Base-by-base conservation (phyloP, 2,329 filamentous ascomycete genomes). In the Cladorrhinum sp. region DNA sequence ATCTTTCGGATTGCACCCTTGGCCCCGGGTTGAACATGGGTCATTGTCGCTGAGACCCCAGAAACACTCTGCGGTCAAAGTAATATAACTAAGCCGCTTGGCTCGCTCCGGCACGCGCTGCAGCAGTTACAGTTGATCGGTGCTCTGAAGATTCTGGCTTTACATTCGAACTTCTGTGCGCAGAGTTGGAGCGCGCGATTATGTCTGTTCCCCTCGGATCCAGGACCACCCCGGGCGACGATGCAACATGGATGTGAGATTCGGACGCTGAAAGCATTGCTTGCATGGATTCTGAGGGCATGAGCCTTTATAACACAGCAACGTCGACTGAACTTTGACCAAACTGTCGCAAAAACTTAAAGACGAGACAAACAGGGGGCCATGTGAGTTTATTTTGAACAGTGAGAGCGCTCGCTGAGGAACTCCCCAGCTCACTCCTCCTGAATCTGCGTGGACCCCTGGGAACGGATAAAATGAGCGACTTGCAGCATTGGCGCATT, bases 81-180 rank as follows among this genome's bases (percentile, higher is more conserved):
- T 61, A 56, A 61, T 64, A 64, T 64, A 50, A 45, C 10, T 18
- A 18, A 64, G 60, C 62, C 64, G 62, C 61, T 58, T 65, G 27
- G 53, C 52, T 57, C 48, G 55, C 59, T 65, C 49, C 36, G 49
- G n/a, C 41, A 53, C 20, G 58, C 36, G 36, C 36, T 49, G 56
- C 45, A 41, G 57, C 57, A 45, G 57, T 16, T 59, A 55, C 55
- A 23, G 58, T 29, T 59, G 54, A 59, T 60, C 58, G 24, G 25
- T 62, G 57, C 58, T 65, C 52, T 61, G 38, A 52, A 45, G 50
- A 58, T 58, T 62, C 58, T 66, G 64, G 53, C 57, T 64, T 63
- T 62, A 55, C 63, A 38, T 50, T 60, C 54, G 61, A 64, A 41
- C 60, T 56, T 65, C 66, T 56, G 64, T 66, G 65, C 65, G 62